Evolutionary conservation across 192 early-diverging fungal genomes (phyloP).

Genomic region (Coemansia sp.): DNA sequence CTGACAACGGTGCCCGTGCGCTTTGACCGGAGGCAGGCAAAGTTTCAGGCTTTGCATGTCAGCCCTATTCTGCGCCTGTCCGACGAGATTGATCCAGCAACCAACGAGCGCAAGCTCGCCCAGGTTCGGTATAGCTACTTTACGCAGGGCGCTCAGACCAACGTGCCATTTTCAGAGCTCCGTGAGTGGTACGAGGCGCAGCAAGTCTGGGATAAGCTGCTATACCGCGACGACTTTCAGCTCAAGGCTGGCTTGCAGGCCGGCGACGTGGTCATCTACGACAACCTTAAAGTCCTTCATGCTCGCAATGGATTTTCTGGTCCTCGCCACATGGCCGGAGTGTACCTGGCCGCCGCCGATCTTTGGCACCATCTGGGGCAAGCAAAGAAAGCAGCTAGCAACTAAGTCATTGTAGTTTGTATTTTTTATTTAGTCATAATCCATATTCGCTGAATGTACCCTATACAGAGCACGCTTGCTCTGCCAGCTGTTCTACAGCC

Average conservation of each 20-base stretch:
- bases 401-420: neutral
- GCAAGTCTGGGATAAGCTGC: conserved; percentile 51
- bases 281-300: conserved; percentile 56
- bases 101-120: conserved; percentile 33
- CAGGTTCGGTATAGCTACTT: conserved; percentile 60
- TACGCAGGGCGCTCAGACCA: conserved; percentile 50
- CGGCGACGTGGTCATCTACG: conserved; percentile 58
- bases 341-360: conserved; percentile 44
- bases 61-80: conserved; percentile 49
- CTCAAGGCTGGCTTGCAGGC: conserved; percentile 46
- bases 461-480: neutral
- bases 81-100: conserved; percentile 20
- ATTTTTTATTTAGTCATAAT: neutral
- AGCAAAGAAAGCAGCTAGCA: conserved; percentile 14
- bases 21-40: conserved; percentile 57
- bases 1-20: conserved; percentile 54
- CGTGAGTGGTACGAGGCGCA: conserved; percentile 58
- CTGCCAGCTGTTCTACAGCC: neutral
- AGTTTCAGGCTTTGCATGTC: conserved; percentile 46
- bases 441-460: neutral
- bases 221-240: conserved; percentile 57
- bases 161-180: conserved; percentile 49
- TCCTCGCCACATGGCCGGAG: conserved; percentile 57
- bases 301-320: conserved; percentile 58
- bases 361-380: conserved; percentile 51